phyloP scores from a whole-genome alignment of 768 basidiomycete species.

The Tulasnella sp. region DNA sequence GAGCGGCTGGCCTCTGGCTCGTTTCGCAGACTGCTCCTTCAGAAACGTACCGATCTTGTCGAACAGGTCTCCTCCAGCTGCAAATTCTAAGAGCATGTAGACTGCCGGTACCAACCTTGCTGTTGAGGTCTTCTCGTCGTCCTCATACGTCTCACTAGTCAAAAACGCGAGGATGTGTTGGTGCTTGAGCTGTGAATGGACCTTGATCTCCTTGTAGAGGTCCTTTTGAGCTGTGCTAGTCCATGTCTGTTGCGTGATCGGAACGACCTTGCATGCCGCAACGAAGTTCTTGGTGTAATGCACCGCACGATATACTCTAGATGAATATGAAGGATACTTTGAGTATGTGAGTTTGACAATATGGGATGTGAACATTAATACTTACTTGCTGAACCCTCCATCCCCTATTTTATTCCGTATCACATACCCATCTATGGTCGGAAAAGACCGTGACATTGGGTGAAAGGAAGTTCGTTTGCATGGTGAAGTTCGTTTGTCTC shows the following conservation, averaged over 20 bases:
- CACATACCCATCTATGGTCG: conserved; percentile 39
- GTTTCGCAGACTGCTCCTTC: neutral
- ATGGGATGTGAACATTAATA: conserved; percentile 17
- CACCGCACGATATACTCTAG: conserved; percentile 75
- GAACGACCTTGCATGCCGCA: conserved; percentile 80
- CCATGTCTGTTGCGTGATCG: conserved; percentile 49
- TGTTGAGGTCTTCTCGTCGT: conserved; percentile 33
- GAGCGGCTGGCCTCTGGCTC: neutral
- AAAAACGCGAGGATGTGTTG: conserved; percentile 73
- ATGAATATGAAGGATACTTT: neutral
- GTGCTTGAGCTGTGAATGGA: conserved; percentile 74
- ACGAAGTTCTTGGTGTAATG: conserved; percentile 52
- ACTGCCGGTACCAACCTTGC: conserved; percentile 47
- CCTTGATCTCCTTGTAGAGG: conserved; percentile 83
- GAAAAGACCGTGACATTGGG: conserved; percentile 4
- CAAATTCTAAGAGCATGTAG: conserved; percentile 89
- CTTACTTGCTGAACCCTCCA: conserved; percentile 78
- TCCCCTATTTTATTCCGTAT: conserved; percentile 71
- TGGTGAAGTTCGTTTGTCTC: too few species aligned
- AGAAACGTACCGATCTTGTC: conserved; percentile 83
- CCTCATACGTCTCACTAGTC: conserved; percentile 64
- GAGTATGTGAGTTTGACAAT: too few species aligned
- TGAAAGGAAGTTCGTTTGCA: too few species aligned
- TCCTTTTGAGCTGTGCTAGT: conserved; percentile 56
- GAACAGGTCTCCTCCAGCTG: conserved; percentile 89